These are phyloP conservation scores for Rhynchosporium graminicola DNA, from an alignment of 2,329 filamentous ascomycete genomes.

Conservation along the genomic window DNA sequence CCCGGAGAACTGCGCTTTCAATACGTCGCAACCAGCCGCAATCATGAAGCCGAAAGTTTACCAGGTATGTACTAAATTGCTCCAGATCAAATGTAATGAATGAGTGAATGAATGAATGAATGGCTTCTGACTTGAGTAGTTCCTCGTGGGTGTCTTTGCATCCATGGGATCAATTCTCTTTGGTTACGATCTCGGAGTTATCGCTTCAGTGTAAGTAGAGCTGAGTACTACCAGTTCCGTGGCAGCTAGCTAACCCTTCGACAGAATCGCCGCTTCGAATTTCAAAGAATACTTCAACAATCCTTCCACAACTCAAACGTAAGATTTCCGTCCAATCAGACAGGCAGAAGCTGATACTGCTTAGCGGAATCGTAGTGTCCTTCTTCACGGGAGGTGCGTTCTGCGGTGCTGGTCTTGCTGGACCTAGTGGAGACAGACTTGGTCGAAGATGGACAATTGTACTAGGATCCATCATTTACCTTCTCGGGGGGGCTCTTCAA, in stretches of 20 bases:
- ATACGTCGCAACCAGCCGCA: slow-evolving; percentile 5
- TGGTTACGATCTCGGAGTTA: slow-evolving; percentile 57
- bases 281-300: slow-evolving; percentile 46
- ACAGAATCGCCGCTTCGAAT: slow-evolving; percentile 49
- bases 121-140: slow-evolving; percentile 29
- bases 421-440: slow-evolving; percentile 56
- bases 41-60: slow-evolving; percentile 24
- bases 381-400: slow-evolving; percentile 69
- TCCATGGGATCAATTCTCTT: slow-evolving; percentile 57
- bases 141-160: slow-evolving; percentile 49
- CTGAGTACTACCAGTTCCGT: slow-evolving; percentile 22
- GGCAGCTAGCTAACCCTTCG: background rate
- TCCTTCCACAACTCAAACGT: slow-evolving; percentile 37
- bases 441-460: slow-evolving; percentile 73
- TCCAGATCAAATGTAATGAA: too few relatives aligned
- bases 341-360: slow-evolving; percentile 5
- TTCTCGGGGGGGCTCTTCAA: slow-evolving; percentile 71
- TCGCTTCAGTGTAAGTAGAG: slow-evolving; percentile 38
- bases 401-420: slow-evolving; percentile 58
- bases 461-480: slow-evolving; percentile 69
- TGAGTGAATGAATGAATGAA: too few relatives aligned
- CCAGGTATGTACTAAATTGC: slow-evolving; percentile 16
- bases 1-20: background rate
- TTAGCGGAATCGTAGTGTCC: slow-evolving; percentile 71
- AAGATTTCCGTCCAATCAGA: slow-evolving; percentile 10